Base-by-base conservation (phyloP, 106 monocot genomes). In the Ottelia alismoides region DNA sequence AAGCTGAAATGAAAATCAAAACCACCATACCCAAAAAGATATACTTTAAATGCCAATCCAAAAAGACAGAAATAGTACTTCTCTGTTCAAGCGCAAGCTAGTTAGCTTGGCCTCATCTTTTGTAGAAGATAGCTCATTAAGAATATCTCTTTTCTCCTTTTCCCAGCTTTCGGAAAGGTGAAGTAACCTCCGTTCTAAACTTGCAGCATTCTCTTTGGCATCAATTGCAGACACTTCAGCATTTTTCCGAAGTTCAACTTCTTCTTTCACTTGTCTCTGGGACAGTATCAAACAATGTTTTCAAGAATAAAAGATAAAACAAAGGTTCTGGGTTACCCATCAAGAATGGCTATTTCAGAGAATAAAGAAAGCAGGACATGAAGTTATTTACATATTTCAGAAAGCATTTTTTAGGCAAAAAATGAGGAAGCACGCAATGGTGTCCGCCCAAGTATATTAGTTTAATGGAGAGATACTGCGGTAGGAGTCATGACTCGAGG, bases 201-300 rank as follows among this genome's bases (percentile, higher is more conserved):
- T 49, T 44, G 25, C 51, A 68, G 43, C 43, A 43, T 52, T 60
- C n/a, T 68, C 60, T 52, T 68, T 59, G 26, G 60, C 60, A 40
- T 51, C 60, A 27, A 17, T 30, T 52, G 68, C 51, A 21, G 50
- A 35, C 43, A 45, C 21, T 16, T 68, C 68, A 22, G 60, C 60
- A 44, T 45, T 68, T 43, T 20, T 52, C 12, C 68, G 59, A 52
- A 68, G 60, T 11, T 60, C 68, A 7, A n/a, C 23, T 60, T 68
- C 68, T 22, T 29, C 56, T 53, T 51, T 60, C 24, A 68, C 60
- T 53, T 68, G 50, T 25, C 59, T n/a, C 68, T 68, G 30, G n/a
- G n/a, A n/a, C n/a, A n/a, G n/a, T n/a, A n/a, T n/a, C n/a, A n/a
- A n/a, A n/a, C n/a, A n/a, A n/a, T n/a, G n/a, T n/a, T n/a, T n/a